Base-by-base conservation (phyloP, 345 rosid species). In the Melaleuca alternifolia region DNA sequence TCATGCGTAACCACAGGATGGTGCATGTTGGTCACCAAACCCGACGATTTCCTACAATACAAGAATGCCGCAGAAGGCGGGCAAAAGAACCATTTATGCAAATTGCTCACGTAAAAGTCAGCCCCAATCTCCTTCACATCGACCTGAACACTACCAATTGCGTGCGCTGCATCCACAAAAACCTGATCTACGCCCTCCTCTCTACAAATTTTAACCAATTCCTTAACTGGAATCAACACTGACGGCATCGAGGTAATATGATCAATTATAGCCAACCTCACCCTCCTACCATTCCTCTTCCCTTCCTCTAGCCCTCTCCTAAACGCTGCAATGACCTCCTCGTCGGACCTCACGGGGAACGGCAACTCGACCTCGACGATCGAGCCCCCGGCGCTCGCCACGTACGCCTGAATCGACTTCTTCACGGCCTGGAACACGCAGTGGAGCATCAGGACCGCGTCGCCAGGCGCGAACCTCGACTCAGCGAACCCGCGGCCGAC, bases 1-100 rank as follows among this genome's bases (percentile, higher is more conserved):
- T 94, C 99, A 46, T 94, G 92, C 7, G 99, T 95, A 83, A 97
- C 99, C 26, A 97, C 99, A 0, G 99, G 99, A 62, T 97, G 99
- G 90, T 97, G 99, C 92, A 95, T 88, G 88, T 93, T 94, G 56
- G 82, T 10, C 81, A 71, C 88, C 23, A 65, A 87, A 6, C 84
- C 83, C 21, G 51, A 48, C 1, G 93, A 91, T 46, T 86, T 95
- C 87, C 86, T 94, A 86, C 97, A 95, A 82, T 97, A 93, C 93
- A 96, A 89, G 91, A 97, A 95, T 0, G 99, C 98, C 16, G 92
- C 98, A 0, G 99, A 93, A 37, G 99, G 99, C 0, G 99, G 99
- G 14, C 98, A 94, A 86, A 97, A 97, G 85, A 96, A 95, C 99
- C 99, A 97, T 83, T 97, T 97, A 51, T 96, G 95, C 87, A 97